Conservation (phyloP, 345 rosid species). For the Melaleuca quinquenervia region DNA sequence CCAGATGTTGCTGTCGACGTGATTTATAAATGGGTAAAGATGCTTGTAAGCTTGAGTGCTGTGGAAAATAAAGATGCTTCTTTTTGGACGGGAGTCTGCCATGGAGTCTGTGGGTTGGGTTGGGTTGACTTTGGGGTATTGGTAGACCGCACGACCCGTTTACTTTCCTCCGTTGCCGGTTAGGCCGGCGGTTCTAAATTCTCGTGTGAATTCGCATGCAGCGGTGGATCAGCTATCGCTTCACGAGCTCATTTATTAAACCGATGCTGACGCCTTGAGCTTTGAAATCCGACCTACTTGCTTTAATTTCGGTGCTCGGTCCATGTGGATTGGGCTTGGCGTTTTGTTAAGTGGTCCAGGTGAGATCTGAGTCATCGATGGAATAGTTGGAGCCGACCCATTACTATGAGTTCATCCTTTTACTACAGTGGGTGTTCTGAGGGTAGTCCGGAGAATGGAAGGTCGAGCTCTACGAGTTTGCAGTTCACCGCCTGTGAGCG, state of each 20-base stretch:
- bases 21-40: not conserved
- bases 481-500: not conserved
- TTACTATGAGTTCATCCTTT: not conserved
- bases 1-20: not conserved
- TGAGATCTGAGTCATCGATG: not conserved
- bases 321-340: not conserved
- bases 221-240: not conserved
- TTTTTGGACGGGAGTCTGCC: not conserved
- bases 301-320: not conserved
- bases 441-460: not conserved
- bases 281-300: not conserved
- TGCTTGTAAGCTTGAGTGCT: not conserved
- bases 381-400: not conserved
- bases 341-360: not conserved
- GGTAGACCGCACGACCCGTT: not conserved
- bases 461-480: not conserved
- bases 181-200: not conserved
- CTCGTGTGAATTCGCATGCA: not conserved
- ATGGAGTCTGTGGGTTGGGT: not conserved
- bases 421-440: not conserved
- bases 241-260: not conserved
- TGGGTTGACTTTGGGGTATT: not conserved
- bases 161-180: not conserved
- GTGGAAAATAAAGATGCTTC: not conserved
- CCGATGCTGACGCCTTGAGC: not conserved